Evolutionary conservation across 2,329 filamentous ascomycete genomes (phyloP), one percentile per base, ranked within the genome.

Genomic region (Ceratocystis eucalypticola): DNA sequence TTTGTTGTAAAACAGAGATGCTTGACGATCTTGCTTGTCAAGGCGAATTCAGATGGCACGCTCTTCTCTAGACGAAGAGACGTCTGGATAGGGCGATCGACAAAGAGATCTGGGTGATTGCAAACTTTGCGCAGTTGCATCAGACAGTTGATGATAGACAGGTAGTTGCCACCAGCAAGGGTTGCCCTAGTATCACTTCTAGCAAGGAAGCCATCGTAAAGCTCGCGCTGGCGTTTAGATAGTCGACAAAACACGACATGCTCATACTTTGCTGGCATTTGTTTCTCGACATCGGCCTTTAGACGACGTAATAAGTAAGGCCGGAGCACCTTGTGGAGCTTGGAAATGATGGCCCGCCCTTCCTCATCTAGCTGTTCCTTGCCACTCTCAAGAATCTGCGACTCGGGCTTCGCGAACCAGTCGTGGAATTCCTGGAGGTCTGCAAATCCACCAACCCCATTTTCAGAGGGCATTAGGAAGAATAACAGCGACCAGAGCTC

Each of bases 121-220:
- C 94, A 99, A 64, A 99, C 95, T 74, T 97, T 96, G 62, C 94
- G 86, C 65, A 99, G 80, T 74, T 96, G 94, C 91, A 99, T 96
- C 64, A 99, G 78, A 75, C 95, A 97, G 74, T 96, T 96, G 76
- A 97, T 97, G 74, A 99, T 96, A 20, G 91, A 96, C 69, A 99
- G 84, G 74, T 96, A 96, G 72, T 97, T 99, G 33, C 94, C 94
- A 1, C 90, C 95, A 2, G 90, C 84, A 20, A 99, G 79, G 0
- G 92, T 96, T 68, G 91, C 88, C 69, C 91, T 87, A 0, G 94
- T 97, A 71, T 96, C 91, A 2, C 88, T 88, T 66, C 92, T 86
- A 44, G 90, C 91, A 77, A 99, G 85, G 75, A 97, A 99, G 1
- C 93, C 93, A 76, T 99, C 94, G 72, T 99, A 99, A 7, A 99